A percentile compares a stretch with the other conserved stretches of the same genome.
Evolutionary conservation across 495 filamentous ascomycete species (phyloP).

Genomic region (Penicillium coffeae): DNA sequence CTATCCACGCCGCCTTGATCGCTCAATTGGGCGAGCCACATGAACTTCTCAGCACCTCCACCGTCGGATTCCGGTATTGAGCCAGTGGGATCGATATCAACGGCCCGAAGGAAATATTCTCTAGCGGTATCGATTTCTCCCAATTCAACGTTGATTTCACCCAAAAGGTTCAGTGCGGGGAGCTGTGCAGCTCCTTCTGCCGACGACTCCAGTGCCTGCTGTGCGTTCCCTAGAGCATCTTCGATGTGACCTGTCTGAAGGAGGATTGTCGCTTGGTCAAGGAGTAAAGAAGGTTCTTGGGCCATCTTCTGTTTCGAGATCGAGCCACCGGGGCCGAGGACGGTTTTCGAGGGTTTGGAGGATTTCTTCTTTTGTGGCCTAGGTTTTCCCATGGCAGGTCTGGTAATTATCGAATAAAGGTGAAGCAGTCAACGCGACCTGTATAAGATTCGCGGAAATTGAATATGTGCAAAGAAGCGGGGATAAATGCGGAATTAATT

Average conservation of each 20-base stretch:
- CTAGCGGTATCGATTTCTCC: conserved; percentile 73
- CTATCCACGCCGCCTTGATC: conserved; percentile 81
- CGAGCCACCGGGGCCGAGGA: conserved; percentile 42
- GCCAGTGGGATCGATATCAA: conserved; percentile 69
- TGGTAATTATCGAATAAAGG: background rate
- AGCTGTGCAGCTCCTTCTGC: conserved; percentile 43
- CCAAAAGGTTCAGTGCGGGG: conserved; percentile 71
- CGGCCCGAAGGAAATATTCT: conserved; percentile 63
- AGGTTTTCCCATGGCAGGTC: conserved; percentile 44
- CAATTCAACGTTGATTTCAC: conserved; percentile 79
- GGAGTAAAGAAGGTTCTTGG: conserved; percentile 50
- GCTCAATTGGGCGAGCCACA: conserved; percentile 91
- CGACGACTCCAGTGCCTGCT: conserved; percentile 53
- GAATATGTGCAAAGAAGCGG: background rate
- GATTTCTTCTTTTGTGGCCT: conserved; percentile 45
- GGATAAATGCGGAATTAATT: conserved; percentile 7
- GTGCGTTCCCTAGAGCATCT: conserved; percentile 62
- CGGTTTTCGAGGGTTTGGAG: conserved; percentile 45
- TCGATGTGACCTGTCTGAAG: conserved; percentile 68
- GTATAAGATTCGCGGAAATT: background rate
- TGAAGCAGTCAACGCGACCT: conserved; percentile 1
- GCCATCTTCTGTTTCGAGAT: conserved; percentile 46
- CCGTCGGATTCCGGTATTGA: conserved; percentile 55
- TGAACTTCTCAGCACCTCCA: conserved; percentile 88
- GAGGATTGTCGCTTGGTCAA: conserved; percentile 64